phyloP scores from a whole-genome alignment of 2,329 filamentous ascomycete genomes.

The Phialophora macrospora region DNA sequence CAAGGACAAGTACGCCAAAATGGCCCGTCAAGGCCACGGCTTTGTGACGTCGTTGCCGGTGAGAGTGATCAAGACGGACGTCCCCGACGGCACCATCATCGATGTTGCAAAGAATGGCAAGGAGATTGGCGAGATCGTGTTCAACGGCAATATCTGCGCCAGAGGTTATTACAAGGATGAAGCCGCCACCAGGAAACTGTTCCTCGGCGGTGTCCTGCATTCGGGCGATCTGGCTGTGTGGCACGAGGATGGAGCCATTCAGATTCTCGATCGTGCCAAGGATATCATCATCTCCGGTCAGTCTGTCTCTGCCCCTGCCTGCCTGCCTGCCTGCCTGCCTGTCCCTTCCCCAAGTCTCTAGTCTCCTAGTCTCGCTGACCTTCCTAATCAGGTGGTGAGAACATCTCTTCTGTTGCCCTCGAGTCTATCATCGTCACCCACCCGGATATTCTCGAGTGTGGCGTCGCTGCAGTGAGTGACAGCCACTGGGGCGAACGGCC shows the following conservation, averaged over 20 bases:
- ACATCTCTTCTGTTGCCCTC: conserved; percentile 91
- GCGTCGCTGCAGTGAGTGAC: conserved; percentile 85
- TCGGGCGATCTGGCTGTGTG: conserved; percentile 92
- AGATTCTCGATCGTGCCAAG: conserved; percentile 92
- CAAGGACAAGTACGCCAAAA: conserved; percentile 81
- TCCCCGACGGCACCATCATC: conserved; percentile 63
- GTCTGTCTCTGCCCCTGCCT: conserved; percentile 34
- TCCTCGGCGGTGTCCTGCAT: conserved; percentile 82
- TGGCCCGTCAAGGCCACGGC: conserved; percentile 93
- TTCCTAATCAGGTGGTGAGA: conserved; percentile 74
- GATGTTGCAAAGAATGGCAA: conserved; percentile 72
- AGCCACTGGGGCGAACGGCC: conserved; percentile 95
- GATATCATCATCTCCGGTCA: conserved; percentile 96
- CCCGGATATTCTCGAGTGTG: conserved; percentile 86
- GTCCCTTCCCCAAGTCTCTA: neutral
- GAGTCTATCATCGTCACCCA: conserved; percentile 89
- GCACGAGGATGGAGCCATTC: conserved; percentile 86
- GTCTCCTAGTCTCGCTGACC: conserved; percentile 7
- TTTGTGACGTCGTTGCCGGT: conserved; percentile 82
- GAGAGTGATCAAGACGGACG: conserved; percentile 79
- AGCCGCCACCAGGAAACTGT: conserved; percentile 83
- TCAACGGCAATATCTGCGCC: conserved; percentile 87
- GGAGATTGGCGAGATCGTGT: conserved; percentile 84
- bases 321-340: neutral
- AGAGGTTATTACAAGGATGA: conserved; percentile 91